Conservation (phyloP, 2,329 filamentous ascomycete species). For the Eurotiales sp. region DNA sequence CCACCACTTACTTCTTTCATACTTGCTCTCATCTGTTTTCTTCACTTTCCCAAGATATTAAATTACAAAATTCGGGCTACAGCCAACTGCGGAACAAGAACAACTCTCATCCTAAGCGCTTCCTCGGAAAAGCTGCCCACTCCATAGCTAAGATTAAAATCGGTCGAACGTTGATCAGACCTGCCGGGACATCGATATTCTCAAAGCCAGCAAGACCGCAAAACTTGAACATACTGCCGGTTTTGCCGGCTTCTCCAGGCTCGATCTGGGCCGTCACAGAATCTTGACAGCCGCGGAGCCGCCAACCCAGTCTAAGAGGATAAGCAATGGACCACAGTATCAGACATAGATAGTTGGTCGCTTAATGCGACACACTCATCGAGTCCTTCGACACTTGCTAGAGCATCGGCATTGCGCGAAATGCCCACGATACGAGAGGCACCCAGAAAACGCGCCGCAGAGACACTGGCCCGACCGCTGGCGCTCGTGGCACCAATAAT, state of each 20-base stretch:
- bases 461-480: not conserved
- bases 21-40: too few relatives aligned
- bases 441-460: not conserved
- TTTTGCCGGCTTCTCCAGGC: not conserved
- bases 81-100: not conserved
- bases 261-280: not conserved
- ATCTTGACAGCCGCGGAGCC: not conserved
- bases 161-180: not conserved
- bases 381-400: not conserved
- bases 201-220: not conserved
- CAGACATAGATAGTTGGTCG: not conserved
- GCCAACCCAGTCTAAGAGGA: not conserved
- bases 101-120: not conserved
- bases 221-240: not conserved
- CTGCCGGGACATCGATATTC: not conserved
- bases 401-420: not conserved
- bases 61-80: too few relatives aligned
- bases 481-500: constrained; percentile 1
- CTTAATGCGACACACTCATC: not conserved
- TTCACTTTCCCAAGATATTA: too few relatives aligned
- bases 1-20: too few relatives aligned
- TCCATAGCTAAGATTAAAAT: not conserved
- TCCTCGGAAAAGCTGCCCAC: not conserved
- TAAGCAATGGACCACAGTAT: not conserved
- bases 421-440: not conserved